Percentiles rank a stretch among this genome's conserved stretches.
Conservation (phyloP, 2,329 filamentous ascomycete species). For the Colletotrichum sp. region DNA sequence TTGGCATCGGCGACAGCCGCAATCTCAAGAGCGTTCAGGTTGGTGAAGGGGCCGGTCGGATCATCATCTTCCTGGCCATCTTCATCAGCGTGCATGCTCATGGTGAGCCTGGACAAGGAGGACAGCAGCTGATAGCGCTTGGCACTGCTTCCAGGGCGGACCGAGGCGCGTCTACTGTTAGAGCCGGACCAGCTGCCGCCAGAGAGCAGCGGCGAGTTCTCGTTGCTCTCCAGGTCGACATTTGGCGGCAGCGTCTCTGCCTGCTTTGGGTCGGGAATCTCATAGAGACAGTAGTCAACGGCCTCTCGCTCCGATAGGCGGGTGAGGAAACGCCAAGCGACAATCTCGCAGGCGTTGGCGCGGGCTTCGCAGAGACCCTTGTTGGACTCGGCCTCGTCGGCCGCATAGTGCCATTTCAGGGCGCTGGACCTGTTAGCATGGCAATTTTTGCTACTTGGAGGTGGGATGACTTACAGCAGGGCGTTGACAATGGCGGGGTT, state of each 20-base stretch:
- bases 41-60: constrained; percentile 74
- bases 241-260: constrained; percentile 21
- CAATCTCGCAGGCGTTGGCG: constrained; percentile 78
- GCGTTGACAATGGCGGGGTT: constrained; percentile 76
- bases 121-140: constrained; percentile 56
- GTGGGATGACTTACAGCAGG: constrained; percentile 62
- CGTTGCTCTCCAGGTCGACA: constrained; percentile 49
- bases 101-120: constrained; percentile 61
- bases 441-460: not conserved
- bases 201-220: constrained; percentile 52
- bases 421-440: constrained; percentile 53
- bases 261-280: constrained; percentile 60
- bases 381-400: constrained; percentile 62
- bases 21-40: constrained; percentile 86
- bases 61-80: constrained; percentile 56
- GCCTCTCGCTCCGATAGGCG: constrained; percentile 75
- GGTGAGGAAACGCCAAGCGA: constrained; percentile 79
- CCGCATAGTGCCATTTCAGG: constrained; percentile 76
- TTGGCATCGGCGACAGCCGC: constrained; percentile 83
- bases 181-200: constrained; percentile 30
- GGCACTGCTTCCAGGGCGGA: constrained; percentile 40
- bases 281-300: constrained; percentile 76
- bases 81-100: constrained; percentile 45
- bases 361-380: constrained; percentile 68
- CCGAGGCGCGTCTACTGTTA: constrained; percentile 20